Base-by-base conservation (phyloP, 2,329 filamentous ascomycete species). In the Talaromyces sp. region DNA sequence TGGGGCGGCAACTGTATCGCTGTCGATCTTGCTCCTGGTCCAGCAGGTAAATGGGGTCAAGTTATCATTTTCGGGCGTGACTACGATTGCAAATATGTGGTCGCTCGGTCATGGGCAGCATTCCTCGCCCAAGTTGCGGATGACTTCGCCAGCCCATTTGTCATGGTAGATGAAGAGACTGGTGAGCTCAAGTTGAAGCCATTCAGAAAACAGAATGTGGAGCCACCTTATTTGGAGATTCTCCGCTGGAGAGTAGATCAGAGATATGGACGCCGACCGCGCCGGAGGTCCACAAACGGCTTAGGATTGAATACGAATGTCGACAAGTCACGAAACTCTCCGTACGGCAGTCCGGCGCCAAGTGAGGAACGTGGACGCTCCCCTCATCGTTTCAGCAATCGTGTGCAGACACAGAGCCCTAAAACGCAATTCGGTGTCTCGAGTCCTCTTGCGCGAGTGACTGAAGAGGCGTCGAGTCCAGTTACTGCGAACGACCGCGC, bases 1-100 rank as follows among this genome's bases (percentile, higher is more conserved):
- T 99, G 95, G 95, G 95, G 95, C 77, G 95, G 95, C 78, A 99
- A 99, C 86, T 96, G 97, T 82, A 84, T 99, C 73, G 94, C 93
- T 19, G 87, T 97, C 56, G 95, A 99, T 78, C 83, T 99, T 66
- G 92, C 93, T 7, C 95, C 95, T 25, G 95, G 95, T 2, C 92
- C 94, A 10, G 86, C 87, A 56, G 95, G 95, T 45, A 90, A 89
- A 76, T 99, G 95, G 94, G 95, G 95, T 62, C 95, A 99, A 77
- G 88, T 99, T 69, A 97, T 99, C 73, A 85, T 99, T 67, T 97
- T 96, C 77, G 95, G 95, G 60, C 92, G 95, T 67, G 95, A 99
- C 80, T 99, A 97, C 79, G 95, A 99, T 76, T 97, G 92, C 79
- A 99, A 99, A 81, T 99, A 97, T 75, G 95, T 99, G 7, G 86